These are phyloP conservation scores for Aspergillus taichungensis DNA, from an alignment of 495 filamentous ascomycete genomes.

Conservation along the genomic window DNA sequence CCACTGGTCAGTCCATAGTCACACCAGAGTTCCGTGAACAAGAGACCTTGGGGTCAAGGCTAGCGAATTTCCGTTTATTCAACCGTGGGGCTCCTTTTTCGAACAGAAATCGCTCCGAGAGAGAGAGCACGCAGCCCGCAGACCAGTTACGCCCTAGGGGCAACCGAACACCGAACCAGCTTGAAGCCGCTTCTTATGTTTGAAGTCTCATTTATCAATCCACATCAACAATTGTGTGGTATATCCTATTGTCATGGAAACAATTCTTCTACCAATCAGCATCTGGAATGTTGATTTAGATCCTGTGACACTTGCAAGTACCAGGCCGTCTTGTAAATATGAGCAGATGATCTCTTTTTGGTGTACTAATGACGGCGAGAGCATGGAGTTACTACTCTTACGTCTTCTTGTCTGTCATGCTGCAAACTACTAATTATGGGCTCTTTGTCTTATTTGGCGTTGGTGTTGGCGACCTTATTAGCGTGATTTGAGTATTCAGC, in stretches of 20 bases:
- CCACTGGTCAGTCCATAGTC: too few species aligned
- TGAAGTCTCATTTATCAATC: not conserved
- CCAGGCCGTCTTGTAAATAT: too few species aligned
- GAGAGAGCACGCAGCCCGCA: not conserved
- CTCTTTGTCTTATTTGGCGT: slow-evolving; percentile 2
- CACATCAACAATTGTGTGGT: slow-evolving; percentile 1
- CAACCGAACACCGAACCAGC: slow-evolving; percentile 22
- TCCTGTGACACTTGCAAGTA: slow-evolving; percentile 13
- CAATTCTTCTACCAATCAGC: slow-evolving; percentile 10
- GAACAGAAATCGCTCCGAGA: not conserved
- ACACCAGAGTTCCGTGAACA: too few species aligned
- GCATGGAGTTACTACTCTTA: too few species aligned
- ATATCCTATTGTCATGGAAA: not conserved
- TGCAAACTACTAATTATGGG: not conserved
- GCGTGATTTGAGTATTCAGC: too few species aligned
- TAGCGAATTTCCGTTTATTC: too few species aligned
- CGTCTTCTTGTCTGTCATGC: slow-evolving; percentile 1
- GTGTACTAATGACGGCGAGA: too few species aligned
- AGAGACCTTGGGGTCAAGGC: too few species aligned
- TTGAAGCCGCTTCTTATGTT: slow-evolving; percentile 20
- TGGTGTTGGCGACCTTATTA: not conserved
- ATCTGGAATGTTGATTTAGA: slow-evolving; percentile 27
- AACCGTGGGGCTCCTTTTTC: not conserved
- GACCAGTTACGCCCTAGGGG: not conserved
- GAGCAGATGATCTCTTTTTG: too few species aligned